Conservation (phyloP, 352 stramenopile genomes). For the Globisporangium echinulatum region DNA sequence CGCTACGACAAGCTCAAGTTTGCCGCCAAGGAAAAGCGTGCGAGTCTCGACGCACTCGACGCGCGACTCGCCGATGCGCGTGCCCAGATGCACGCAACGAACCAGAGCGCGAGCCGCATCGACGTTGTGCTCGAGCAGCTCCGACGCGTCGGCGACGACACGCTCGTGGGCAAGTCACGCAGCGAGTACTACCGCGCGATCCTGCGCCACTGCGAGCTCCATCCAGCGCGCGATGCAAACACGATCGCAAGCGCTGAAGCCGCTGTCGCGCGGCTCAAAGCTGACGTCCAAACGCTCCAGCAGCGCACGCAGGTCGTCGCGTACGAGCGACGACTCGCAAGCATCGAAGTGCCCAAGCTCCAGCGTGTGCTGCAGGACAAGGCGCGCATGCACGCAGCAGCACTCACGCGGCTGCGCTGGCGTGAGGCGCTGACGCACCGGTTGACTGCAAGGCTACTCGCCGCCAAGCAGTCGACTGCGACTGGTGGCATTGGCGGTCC, state of each 20-base stretch:
- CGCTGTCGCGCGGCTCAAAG: slow-evolving; percentile 49
- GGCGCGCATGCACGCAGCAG: slow-evolving; percentile 52
- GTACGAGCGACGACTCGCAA: slow-evolving; percentile 60
- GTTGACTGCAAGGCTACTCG: slow-evolving; percentile 16
- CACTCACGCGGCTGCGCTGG: slow-evolving; percentile 57
- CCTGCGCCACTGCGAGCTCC: slow-evolving; percentile 69
- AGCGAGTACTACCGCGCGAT: slow-evolving; percentile 81
- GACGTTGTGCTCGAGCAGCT: slow-evolving; percentile 69
- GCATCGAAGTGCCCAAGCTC: slow-evolving; percentile 58
- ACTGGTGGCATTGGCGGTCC: not conserved
- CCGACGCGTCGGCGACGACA: slow-evolving; percentile 49
- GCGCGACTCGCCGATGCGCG: slow-evolving; percentile 52
- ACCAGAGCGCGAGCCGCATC: slow-evolving; percentile 43
- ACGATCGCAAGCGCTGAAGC: slow-evolving; percentile 66
- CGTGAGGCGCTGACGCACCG: slow-evolving; percentile 58
- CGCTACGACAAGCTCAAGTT: slow-evolving; percentile 78
- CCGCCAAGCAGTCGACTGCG: slow-evolving; percentile 2
- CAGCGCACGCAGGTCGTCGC: slow-evolving; percentile 62
- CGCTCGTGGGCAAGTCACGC: slow-evolving; percentile 48
- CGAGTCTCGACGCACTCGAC: slow-evolving; percentile 40
- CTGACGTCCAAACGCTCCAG: slow-evolving; percentile 61
- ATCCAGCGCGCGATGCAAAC: slow-evolving; percentile 71
- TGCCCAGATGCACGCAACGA: slow-evolving; percentile 30
- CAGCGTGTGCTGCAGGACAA: slow-evolving; percentile 63
- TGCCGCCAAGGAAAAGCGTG: slow-evolving; percentile 41